phyloP scores from a whole-genome alignment of 768 basidiomycete genomes.

The Podaxis sp. region DNA sequence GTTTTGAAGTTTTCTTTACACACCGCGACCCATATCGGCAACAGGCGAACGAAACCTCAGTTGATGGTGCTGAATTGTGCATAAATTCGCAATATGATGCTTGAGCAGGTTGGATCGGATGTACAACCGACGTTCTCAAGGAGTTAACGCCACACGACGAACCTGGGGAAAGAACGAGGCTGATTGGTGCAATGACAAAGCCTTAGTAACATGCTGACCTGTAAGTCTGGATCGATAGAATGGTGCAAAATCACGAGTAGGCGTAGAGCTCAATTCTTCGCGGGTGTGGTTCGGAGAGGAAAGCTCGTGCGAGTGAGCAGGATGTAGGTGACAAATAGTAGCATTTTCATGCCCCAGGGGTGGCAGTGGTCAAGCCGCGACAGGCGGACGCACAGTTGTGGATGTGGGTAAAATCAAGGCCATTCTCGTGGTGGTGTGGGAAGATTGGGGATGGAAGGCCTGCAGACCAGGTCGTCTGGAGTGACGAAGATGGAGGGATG shows the following conservation, averaged over 20 bases:
- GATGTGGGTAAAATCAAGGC: neutral
- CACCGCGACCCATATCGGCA: neutral
- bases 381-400: neutral
- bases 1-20: neutral
- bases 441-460: neutral
- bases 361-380: neutral
- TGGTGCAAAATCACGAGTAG: neutral
- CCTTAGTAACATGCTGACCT: neutral
- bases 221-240: neutral
- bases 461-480: neutral
- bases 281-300: neutral
- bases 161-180: neutral
- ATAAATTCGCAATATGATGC: neutral
- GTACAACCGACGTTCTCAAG: neutral
- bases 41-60: neutral
- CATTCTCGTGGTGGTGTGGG: neutral
- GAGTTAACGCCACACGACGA: neutral
- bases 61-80: neutral
- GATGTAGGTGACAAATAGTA: neutral
- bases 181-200: neutral
- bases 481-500: slow-evolving; percentile 19
- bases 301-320: neutral
- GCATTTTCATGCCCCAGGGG: neutral
- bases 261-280: neutral
- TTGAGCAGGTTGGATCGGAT: neutral